These are phyloP conservation scores for Sophora flavescens DNA, from an alignment of 306 rosid species.

Conservation along the genomic window DNA sequence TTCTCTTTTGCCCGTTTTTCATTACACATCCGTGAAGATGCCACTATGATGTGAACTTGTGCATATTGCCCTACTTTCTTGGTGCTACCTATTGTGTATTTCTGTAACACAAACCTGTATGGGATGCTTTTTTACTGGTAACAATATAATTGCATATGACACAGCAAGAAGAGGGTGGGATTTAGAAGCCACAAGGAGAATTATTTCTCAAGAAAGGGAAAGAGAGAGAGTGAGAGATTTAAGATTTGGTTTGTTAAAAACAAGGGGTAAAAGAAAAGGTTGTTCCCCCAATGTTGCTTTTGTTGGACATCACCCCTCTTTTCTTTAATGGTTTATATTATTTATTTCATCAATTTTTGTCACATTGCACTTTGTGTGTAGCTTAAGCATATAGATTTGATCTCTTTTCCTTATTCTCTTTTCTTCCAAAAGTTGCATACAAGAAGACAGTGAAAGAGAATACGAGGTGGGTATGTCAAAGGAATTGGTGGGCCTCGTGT, in stretches of 20 bases:
- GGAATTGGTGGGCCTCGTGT: conserved; percentile 54
- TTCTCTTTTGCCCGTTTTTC: conserved; percentile 32
- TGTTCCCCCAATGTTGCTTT: conserved; percentile 62
- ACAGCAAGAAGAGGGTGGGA: conserved; percentile 36
- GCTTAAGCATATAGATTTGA: conserved; percentile 52
- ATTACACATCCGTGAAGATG: conserved; percentile 35
- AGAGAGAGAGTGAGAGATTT: conserved; percentile 23
- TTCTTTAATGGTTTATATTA: conserved; percentile 39
- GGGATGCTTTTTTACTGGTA: conserved; percentile 23
- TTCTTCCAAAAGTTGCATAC: conserved; percentile 43
- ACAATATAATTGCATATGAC: conserved; percentile 45
- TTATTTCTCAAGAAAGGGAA: conserved; percentile 48
- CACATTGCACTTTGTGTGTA: conserved; percentile 59
- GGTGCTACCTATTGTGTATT: conserved; percentile 33
- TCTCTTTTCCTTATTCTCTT: conserved; percentile 28
- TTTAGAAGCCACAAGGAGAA: conserved; percentile 49
- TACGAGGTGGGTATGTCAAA: conserved; percentile 41
- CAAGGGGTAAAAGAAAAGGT: conserved; percentile 54
- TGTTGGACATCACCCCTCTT: conserved; percentile 41
- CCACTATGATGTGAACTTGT: conserved; percentile 40
- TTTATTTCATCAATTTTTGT: conserved; percentile 29
- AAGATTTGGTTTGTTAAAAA: conserved; percentile 54
- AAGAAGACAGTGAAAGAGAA: conserved; percentile 39
- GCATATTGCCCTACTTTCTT: conserved; percentile 36
- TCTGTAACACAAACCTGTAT: conserved; percentile 26